A percentile compares a stretch with the other conserved stretches of the same genome.
phyloP scores from a whole-genome alignment of 768 basidiomycete species.

The Boletus tylopilopsis region DNA sequence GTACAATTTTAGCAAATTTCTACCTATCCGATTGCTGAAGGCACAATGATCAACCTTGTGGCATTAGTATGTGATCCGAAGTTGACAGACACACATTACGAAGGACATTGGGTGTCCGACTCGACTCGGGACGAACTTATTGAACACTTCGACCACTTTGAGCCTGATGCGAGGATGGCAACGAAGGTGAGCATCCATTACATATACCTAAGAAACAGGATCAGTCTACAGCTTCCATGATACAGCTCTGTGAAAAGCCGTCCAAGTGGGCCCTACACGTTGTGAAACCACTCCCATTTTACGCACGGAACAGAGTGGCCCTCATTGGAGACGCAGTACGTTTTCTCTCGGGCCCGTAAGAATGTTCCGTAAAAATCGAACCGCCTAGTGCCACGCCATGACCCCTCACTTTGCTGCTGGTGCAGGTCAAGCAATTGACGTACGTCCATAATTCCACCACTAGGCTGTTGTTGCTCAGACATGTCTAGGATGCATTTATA shows the following conservation, averaged over 20 bases:
- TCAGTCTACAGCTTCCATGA: neutral
- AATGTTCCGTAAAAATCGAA: no score
- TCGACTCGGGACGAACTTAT: constrained; percentile 30
- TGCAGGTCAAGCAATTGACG: constrained; percentile 28
- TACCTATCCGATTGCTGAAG: constrained; percentile 37
- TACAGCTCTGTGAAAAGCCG: constrained; percentile 35
- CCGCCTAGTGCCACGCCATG: constrained; percentile 25
- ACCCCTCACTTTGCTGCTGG: constrained; percentile 22
- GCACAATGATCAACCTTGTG: constrained; percentile 35
- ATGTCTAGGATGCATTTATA: constrained; percentile 15
- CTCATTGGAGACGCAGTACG: constrained; percentile 50
- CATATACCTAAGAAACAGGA: neutral
- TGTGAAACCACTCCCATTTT: constrained; percentile 39
- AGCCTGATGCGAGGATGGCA: constrained; percentile 31
- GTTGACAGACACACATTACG: constrained; percentile 28
- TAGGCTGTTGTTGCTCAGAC: neutral
- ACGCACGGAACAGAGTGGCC: constrained; percentile 37
- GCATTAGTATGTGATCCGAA: constrained; percentile 29
- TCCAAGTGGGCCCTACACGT: constrained; percentile 45
- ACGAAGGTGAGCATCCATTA: constrained; percentile 20
- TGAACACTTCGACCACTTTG: constrained; percentile 31
- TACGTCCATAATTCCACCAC: neutral
- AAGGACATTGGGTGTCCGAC: constrained; percentile 31
- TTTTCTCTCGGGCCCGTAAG: neutral
- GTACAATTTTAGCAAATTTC: constrained; percentile 34